Evolutionary conservation across 2,329 filamentous ascomycete genomes (phyloP), one percentile per base, ranked within the genome.

Genomic region (Colletotrichum sp.): DNA sequence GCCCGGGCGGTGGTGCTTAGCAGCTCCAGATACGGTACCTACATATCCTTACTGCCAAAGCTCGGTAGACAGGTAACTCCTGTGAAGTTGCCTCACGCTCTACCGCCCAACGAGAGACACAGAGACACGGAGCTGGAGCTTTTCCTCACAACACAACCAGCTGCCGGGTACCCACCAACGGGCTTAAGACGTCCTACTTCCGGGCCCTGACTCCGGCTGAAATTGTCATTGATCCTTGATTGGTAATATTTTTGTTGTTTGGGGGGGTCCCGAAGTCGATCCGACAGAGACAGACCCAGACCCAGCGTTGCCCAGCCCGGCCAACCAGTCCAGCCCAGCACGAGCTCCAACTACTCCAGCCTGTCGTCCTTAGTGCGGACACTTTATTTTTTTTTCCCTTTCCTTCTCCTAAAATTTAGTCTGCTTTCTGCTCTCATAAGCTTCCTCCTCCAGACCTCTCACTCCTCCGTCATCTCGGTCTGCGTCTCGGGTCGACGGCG

Each of bases 361-460:
- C 36, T 63, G 61, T 38, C 34, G 32, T 43, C 32, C 32, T 16
- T 63, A 38, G 21, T 38, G 21, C 52, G 21, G 55, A 68, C 34
- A 59, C 28, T 69, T 62, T 61, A 16, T 69, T 52, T 62, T 69
- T 69, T 58, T 68, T 52, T n/a, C 28, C 55, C 16, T 26, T 24
- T 38, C 38, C 28, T 62, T 26, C 26, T 93, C 95, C 80, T 95
- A 92, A 5, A 90, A 89, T 77, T 94, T 93, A 6, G 36, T 26
- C 38, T 66, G 92, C 92, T 26, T 67, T n/a, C 64, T 67, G 26
- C 62, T 34, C 89, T 86, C 69, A 89, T 91, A 4, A 94, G 84
- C 1, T 86, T 79, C 62, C 86, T 86, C 4, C 85, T 90, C 93
- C 93, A 95, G 0, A 95, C 90, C 73, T 91, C 90, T 94, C 92